Percentiles rank a stretch among this genome's conserved stretches.
These are phyloP conservation scores for Emericellopsis terricola DNA, from an alignment of 495 filamentous ascomycete genomes.

Conservation along the genomic window DNA sequence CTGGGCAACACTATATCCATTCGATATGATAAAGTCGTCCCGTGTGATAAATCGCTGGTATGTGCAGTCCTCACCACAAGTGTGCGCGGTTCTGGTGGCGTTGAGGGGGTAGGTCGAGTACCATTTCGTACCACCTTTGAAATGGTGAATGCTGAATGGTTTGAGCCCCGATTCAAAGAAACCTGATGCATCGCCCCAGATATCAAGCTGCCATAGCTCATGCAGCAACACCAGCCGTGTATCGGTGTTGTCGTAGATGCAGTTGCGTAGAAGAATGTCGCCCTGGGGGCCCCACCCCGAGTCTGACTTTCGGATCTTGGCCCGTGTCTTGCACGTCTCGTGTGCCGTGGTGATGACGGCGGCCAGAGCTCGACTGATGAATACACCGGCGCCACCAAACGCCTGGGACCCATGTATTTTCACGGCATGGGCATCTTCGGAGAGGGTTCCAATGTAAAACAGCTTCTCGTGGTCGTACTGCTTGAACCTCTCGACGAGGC, in stretches of 20 bases:
- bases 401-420: slow-evolving; percentile 44
- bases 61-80: slow-evolving; percentile 41
- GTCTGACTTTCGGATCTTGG: slow-evolving; percentile 31
- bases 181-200: slow-evolving; percentile 39
- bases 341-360: too few relatives aligned
- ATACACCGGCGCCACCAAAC: slow-evolving; percentile 52
- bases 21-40: slow-evolving; percentile 37
- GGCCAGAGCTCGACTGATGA: slow-evolving; percentile 42
- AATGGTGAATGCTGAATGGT: slow-evolving; percentile 46
- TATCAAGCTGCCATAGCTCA: slow-evolving; percentile 45
- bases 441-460: slow-evolving; percentile 42
- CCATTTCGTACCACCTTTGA: slow-evolving; percentile 40
- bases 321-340: too few relatives aligned
- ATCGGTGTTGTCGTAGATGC: slow-evolving; percentile 36
- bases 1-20: slow-evolving; percentile 41
- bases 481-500: slow-evolving; percentile 28
- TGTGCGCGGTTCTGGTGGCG: slow-evolving; percentile 37
- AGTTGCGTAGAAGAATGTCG: slow-evolving; percentile 44
- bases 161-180: slow-evolving; percentile 42
- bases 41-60: slow-evolving; percentile 44
- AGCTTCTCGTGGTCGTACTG: slow-evolving; percentile 31
- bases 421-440: slow-evolving; percentile 43
- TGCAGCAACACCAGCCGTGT: slow-evolving; percentile 37
- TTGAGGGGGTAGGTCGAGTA: slow-evolving; percentile 31
- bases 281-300: slow-evolving; percentile 36